Evolutionary conservation across 2,329 filamentous ascomycete species (phyloP), one percentile per base, ranked within the genome.

Genomic region (Colletotrichum tropicale): DNA sequence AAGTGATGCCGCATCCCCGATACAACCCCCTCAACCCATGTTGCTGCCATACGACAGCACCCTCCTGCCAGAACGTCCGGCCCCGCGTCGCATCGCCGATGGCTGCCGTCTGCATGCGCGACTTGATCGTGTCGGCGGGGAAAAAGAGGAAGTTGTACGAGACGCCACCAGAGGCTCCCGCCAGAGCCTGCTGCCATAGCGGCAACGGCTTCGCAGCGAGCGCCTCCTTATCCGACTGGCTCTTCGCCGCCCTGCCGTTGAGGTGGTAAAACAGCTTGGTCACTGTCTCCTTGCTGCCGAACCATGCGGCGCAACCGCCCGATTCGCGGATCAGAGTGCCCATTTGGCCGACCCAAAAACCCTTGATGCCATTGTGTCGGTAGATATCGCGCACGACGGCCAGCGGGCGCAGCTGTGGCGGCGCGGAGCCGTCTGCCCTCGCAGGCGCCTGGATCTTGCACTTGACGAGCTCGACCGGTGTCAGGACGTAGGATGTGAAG

Each of bases 61-160:
- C 92, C 75, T 98, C 95, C 48, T 89, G 87, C 86, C 89, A 91
- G 81, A 99, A 98, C 0, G 92, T 93, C 56, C 90, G 90, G 69
- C 90, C 89, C 71, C 86, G 85, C 3, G 87, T 87, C 26, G 87
- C 85, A 10, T 88, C 87, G 36, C 89, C 90, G 58, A 95, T 88
- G 7, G 96, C 93, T 69, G 94, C 91, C 0, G 97, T 99, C 86
- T 99, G 97, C 93, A 99, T 98, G 64, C 96, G 93, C 21, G 95
- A 98, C 87, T 99, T 99, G 87, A 99, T 94, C 1, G 97, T 99
- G 83, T 99, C 97, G 66, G 97, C 97, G 0, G 97, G 97, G 83
- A 97, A 99, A 88, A 98, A 98, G 26, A 98, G 87, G 83, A 98
- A 98, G 84, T 99, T 99, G 87, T 99, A 99, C 43, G 93, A 93